These are phyloP conservation scores for Dryas integrifolia DNA, from an alignment of 331 rosid genomes.

Conservation along the genomic window DNA sequence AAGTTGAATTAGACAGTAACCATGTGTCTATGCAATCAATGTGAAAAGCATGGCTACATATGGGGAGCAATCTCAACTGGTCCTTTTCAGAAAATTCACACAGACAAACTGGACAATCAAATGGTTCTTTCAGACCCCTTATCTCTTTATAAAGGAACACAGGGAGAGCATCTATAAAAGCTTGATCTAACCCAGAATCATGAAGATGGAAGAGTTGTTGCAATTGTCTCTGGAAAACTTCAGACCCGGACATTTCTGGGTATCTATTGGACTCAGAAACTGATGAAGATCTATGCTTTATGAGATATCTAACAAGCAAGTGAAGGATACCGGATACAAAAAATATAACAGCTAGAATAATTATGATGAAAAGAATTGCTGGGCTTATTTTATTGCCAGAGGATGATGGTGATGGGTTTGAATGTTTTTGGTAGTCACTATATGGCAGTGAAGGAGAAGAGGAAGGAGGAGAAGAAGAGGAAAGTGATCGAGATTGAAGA, in stretches of 20 bases:
- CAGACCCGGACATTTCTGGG: slow-evolving; percentile 63
- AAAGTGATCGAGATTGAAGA: slow-evolving; percentile 34
- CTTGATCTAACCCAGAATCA: slow-evolving; percentile 89
- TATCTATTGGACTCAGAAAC: slow-evolving; percentile 56
- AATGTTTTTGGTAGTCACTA: slow-evolving; percentile 39
- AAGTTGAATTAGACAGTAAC: slow-evolving; percentile 83
- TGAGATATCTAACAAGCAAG: slow-evolving; percentile 65
- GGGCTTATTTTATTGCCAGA: slow-evolving; percentile 62
- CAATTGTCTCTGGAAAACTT: slow-evolving; percentile 68
- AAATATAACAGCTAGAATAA: slow-evolving; percentile 64
- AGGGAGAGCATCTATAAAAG: slow-evolving; percentile 82
- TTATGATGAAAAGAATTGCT: slow-evolving; percentile 61
- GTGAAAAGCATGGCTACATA: slow-evolving; percentile 91
- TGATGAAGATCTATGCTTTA: slow-evolving; percentile 55
- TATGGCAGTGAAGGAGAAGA: slow-evolving; percentile 33
- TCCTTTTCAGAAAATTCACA: slow-evolving; percentile 81
- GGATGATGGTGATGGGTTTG: slow-evolving; percentile 43
- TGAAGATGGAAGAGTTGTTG: slow-evolving; percentile 90
- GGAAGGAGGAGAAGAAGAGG: slow-evolving; percentile 1
- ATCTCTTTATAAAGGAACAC: slow-evolving; percentile 72
- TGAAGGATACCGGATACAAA: slow-evolving; percentile 73
- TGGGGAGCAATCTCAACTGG: slow-evolving; percentile 72
- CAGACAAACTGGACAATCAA: slow-evolving; percentile 88
- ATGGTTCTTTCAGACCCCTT: slow-evolving; percentile 67
- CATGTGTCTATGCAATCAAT: slow-evolving; percentile 86